A percentile compares a stretch with the other conserved stretches of the same genome.
phyloP scores from a whole-genome alignment of 108 stramenopile genomes.

The Nitzschia sp. region DNA sequence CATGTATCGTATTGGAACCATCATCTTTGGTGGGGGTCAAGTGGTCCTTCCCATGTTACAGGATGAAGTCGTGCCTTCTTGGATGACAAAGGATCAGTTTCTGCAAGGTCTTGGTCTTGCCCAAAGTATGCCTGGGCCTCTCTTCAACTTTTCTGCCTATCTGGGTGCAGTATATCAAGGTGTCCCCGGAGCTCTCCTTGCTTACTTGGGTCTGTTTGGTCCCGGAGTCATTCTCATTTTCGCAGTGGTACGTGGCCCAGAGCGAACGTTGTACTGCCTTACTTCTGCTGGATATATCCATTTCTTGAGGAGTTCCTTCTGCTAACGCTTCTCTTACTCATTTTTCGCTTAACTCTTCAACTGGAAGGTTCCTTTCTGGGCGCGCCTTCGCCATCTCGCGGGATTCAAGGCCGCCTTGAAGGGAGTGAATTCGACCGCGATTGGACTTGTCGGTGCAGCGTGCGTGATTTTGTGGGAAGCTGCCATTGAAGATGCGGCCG shows the following conservation, averaged over 20 bases:
- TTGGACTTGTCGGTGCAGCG: constrained; percentile 86
- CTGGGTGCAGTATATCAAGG: constrained; percentile 86
- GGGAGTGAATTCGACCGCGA: constrained; percentile 85
- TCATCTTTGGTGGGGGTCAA: constrained; percentile 94
- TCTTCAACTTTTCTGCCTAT: constrained; percentile 93
- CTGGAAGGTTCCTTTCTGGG: constrained; percentile 83
- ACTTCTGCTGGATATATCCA: too few species aligned
- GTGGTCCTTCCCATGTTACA: constrained; percentile 94
- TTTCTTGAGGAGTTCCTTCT: too few species aligned
- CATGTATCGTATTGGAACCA: constrained; percentile 86
- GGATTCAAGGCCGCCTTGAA: constrained; percentile 78
- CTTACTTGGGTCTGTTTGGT: constrained; percentile 84
- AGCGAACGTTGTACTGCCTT: too few species aligned
- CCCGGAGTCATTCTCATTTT: constrained; percentile 92
- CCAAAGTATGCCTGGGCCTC: constrained; percentile 77
- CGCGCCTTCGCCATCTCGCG: constrained; percentile 69
- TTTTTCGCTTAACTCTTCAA: background rate
- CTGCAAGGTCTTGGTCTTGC: constrained; percentile 74
- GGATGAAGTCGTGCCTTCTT: constrained; percentile 84
- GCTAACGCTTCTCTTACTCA: too few species aligned
- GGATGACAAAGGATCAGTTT: constrained; percentile 82
- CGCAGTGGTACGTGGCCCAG: constrained; percentile 66
- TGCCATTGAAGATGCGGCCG: constrained; percentile 65
- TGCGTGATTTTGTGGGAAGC: constrained; percentile 81
- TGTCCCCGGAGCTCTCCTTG: constrained; percentile 84